Base-by-base conservation (phyloP, 2,329 filamentous ascomycete genomes). In the Leptographium procerum region DNA sequence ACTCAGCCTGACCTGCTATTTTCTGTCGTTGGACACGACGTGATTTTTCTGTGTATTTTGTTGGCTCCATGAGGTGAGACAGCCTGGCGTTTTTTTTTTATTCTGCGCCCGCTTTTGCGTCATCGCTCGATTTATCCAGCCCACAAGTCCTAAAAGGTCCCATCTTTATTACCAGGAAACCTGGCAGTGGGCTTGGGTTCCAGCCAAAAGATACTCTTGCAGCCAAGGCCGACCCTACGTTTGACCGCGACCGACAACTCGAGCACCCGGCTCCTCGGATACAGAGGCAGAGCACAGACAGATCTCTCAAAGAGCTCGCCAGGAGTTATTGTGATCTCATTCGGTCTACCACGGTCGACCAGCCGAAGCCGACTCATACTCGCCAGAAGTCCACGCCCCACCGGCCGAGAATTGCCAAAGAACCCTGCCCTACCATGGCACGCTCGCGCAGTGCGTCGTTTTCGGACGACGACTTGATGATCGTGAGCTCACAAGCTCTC, bases 381-480 rank as follows among this genome's bases (percentile, higher is more conserved):
- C 51, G 10, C 22, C 19, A 19, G 43, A 34, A 4, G 8, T n/a
- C 29, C 29, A 51, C 31, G 31, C 31, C 31, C 5, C 31, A 10
- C 14, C 40, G n/a, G 14, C 34, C 13, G 24, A 5, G 11, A 14
- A 11, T 4, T 9, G 19, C 36, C 19, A 3, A 48, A 40, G 28
- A 28, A 19, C 11, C 19, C 7, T 19, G 13, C 5, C 2, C n/a
- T 51, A 56, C 9, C 6, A 68, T 68, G 66, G 60, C 65, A 9
- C 67, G 64, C 52, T 67, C 66, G 3, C 65, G 67, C 33, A 67
- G 62, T 43, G 61, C 62, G 31, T 72, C 70, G 55, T 71, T 72
- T 52, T 69, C 69, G 52, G 70, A 72, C 64, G 69, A 72, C 56
- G 70, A 72, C 57, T 66, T 72, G 50, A 61, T 69, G 19, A 56